Base-by-base conservation (phyloP, 495 filamentous ascomycete species). In the Penicillium paxilli region DNA sequence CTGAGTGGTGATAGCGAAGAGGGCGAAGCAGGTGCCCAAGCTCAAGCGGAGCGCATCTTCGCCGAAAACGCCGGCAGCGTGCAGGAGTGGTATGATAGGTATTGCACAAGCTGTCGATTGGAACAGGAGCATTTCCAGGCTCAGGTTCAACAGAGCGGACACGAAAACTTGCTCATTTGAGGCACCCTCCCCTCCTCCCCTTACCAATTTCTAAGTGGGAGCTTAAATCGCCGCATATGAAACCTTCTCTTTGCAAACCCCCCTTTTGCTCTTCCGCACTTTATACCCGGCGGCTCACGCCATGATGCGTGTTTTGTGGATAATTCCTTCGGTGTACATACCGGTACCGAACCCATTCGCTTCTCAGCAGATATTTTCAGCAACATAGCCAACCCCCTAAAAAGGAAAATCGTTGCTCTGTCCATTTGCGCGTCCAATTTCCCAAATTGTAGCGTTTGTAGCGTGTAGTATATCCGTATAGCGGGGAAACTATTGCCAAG, bases 51-150 rank as follows among this genome's bases (percentile, higher is more conserved):
- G 24, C 58, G 62, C 6, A 58, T 72, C 9, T 72, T 76, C 28
- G 63, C 63, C 23, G 67, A 68, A 22, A 79, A 77, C 52, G 68
- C 69, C 22, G 78, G 76, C 51, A 78, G 70, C 25, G 64, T 91
- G 22, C 75, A 72, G 70, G 63, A 74, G 38, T 91, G 86, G 87
- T 81, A 88, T 60, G 78, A 82, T 3, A 79, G 80, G 55, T 92
- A 92, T 66, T 93, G 89, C 66, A 80, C 80, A 25, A 92, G 88
- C 57, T 92, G 89, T 72, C 79, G 73, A 55, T 67, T 64, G 44
- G 89, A 91, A 65, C 78, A 77, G 58, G 68, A 77, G 37, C 66
- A n/a, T n/a, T n/a, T n/a, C n/a, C n/a, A n/a, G n/a, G n/a, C n/a
- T n/a, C n/a, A 59, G 28, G 47, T 62, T 48, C 49, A 59, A 33